Base-by-base conservation (phyloP, 208 protist genomes). In the Trichomonas gallinae region DNA sequence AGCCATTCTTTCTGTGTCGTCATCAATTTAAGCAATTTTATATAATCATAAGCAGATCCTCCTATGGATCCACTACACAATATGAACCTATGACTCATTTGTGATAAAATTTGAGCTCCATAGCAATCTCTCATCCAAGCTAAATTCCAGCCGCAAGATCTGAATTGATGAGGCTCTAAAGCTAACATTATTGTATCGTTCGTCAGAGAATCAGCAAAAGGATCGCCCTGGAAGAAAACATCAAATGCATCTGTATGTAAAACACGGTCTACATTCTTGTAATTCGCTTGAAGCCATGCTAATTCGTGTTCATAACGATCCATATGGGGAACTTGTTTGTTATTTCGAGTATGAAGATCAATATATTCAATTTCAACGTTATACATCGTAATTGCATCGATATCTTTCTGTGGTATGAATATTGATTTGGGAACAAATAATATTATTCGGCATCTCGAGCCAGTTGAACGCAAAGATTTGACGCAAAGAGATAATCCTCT, bases 201-300 rank as follows among this genome's bases (percentile, higher is more conserved):
- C 0, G 0, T n/a, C 4, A 93, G 8, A 1, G 17, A 38, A 6
- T 42, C 17, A 34, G 87, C 26, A 38, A 93, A 93, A 38, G 87
- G 87, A 51, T 93, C 87, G 11, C 87, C 87, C 51, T 93, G 87
- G 44, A 93, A 93, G 31, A 93, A 93, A 38, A 93, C 87, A 51
- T 93, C 87, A n/a, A 93, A 93, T 15, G 87, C 11, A 51, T 93
- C 87, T 21, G 87, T 44, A 51, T 93, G 87, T 48, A 93, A 51
- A 93, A 93, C 36, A 38, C 44, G 26, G 44, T 93, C 87, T 49
- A 93, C 87, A 9, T 93, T 26, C 13, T 93, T 93, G 42, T 38
- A 34, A 36, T 93, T 38, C 0, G 42, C 45, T 38, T 51, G 0
- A 34, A 93, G 87, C 87, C 87, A 93, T 15, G 6, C 87, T 6